Percentiles rank a stretch among this genome's conserved stretches.
phyloP scores from a whole-genome alignment of 257 asterid genomes.

The Solanum commersonii region DNA sequence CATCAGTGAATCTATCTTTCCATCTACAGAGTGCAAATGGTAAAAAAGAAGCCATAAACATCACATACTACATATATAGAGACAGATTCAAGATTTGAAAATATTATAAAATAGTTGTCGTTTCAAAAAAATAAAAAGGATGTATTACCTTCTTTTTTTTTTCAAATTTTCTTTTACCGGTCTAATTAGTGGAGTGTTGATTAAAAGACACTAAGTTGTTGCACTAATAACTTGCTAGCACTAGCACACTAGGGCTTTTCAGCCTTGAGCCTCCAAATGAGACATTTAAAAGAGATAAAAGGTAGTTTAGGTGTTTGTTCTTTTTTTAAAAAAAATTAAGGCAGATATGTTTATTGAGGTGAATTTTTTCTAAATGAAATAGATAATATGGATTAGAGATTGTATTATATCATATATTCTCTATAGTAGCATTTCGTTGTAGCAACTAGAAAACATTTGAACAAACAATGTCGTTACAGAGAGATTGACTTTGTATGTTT shows the following conservation, averaged over 20 bases:
- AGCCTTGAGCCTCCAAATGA: not conserved
- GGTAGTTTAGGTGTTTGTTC: not conserved
- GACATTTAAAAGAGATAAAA: not conserved
- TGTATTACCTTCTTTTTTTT: not conserved
- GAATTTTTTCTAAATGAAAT: not conserved
- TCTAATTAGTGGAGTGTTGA: not conserved
- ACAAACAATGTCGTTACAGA: not conserved
- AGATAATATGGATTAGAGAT: not conserved
- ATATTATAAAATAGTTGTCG: not conserved
- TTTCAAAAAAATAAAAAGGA: not conserved
- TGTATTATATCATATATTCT: not conserved
- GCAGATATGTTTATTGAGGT: not conserved
- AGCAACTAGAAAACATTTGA: not conserved
- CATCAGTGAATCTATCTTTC: not conserved
- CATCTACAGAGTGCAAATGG: not conserved
- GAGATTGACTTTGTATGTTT: not conserved
- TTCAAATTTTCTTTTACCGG: not conserved
- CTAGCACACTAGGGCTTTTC: not conserved
- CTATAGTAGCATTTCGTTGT: not conserved
- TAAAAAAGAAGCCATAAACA: not conserved
- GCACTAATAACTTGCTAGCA: not conserved
- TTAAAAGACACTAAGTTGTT: not conserved
- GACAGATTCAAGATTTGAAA: not conserved
- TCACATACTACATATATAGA: not conserved
- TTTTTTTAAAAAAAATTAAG: too few species aligned